phyloP scores from a whole-genome alignment of 2,329 filamentous ascomycete genomes.

The Xylaria hypoxylon region DNA sequence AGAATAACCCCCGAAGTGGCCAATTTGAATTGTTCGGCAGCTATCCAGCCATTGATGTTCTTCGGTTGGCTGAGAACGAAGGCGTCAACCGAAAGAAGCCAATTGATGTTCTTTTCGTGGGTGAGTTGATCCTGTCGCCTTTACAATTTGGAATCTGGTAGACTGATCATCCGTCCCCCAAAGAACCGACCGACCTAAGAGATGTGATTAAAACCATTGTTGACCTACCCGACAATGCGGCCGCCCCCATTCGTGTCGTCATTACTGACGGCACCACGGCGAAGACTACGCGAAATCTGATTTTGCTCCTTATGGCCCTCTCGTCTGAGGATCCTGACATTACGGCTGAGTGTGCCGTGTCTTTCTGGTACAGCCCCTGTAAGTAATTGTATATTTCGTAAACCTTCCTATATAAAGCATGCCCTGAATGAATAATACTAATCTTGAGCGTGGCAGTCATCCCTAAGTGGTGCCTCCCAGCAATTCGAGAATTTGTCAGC shows the following conservation, averaged over 20 bases:
- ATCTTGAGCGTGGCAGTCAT: not conserved
- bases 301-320: slow-evolving; percentile 28
- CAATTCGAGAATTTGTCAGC: slow-evolving; percentile 7
- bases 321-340: slow-evolving; percentile 4
- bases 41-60: slow-evolving; percentile 30
- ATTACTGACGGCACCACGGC: slow-evolving; percentile 1
- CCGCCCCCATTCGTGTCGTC: slow-evolving; percentile 2
- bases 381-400: too few relatives aligned
- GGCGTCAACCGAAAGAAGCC: slow-evolving; percentile 1
- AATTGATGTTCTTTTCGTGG: slow-evolving; percentile 28
- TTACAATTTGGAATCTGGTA: not conserved
- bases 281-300: slow-evolving; percentile 14
- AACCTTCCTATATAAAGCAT: too few relatives aligned
- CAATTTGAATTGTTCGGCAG: slow-evolving; percentile 13
- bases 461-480: slow-evolving; percentile 18
- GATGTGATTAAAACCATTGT: slow-evolving; percentile 27
- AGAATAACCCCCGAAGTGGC: not conserved
- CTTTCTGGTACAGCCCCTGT: slow-evolving; percentile 26
- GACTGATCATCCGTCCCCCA: not conserved
- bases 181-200: slow-evolving; percentile 26
- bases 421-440: not conserved
- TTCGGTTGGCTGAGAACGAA: slow-evolving; percentile 15
- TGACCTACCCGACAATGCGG: slow-evolving; percentile 3
- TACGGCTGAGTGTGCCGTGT: slow-evolving; percentile 29
- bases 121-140: slow-evolving; percentile 7